A percentile compares a stretch with the other conserved stretches of the same genome.
phyloP scores from a whole-genome alignment of 768 basidiomycete genomes.

The Mycena capillaripes region DNA sequence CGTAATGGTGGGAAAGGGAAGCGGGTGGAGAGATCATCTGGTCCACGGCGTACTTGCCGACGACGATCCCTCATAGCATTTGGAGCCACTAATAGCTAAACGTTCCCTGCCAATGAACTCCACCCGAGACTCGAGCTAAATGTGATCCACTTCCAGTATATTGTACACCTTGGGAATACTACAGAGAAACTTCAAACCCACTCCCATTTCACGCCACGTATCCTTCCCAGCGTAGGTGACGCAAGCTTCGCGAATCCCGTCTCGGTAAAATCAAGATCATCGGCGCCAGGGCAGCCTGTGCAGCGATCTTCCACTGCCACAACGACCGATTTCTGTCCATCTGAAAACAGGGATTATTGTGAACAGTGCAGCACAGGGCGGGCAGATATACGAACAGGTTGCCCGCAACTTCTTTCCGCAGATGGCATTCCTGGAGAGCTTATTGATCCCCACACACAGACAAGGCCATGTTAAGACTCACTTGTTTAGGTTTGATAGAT shows the following conservation, averaged over 20 bases:
- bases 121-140: background rate
- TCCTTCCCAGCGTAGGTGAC: background rate
- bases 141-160: background rate
- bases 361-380: too few species aligned
- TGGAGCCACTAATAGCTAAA: too few species aligned
- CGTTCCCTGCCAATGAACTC: too few species aligned
- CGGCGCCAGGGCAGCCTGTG: conserved; percentile 13
- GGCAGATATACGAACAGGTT: background rate
- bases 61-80: background rate
- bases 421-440: too few species aligned
- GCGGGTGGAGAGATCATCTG: conserved; percentile 4
- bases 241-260: conserved; percentile 21
- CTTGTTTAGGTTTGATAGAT: conserved; percentile 12
- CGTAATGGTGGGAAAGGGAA: conserved; percentile 56
- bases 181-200: background rate
- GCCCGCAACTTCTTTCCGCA: background rate
- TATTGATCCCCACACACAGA: too few species aligned
- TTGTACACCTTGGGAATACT: background rate
- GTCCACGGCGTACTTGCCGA: conserved; percentile 6
- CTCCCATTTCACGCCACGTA: conserved; percentile 19
- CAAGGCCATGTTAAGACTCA: background rate
- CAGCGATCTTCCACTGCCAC: conserved; percentile 27
- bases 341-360: background rate
- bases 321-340: background rate
- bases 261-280: conserved; percentile 29